Conservation (phyloP, 768 basidiomycete species). For the Pulveroboletus sp. region DNA sequence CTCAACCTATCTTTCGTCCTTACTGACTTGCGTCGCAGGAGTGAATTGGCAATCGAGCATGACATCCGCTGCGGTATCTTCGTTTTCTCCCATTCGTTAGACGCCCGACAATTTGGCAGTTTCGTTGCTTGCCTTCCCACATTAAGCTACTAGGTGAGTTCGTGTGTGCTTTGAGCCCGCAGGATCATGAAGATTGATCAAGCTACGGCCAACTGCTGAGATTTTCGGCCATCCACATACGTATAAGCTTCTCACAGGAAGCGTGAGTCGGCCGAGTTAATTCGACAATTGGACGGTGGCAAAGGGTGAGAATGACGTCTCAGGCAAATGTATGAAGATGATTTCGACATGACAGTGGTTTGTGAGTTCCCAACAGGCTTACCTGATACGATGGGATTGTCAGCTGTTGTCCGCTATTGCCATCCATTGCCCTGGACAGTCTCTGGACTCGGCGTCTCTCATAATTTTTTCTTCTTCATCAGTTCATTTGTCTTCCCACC, state of each 20-base stretch:
- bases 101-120: background rate
- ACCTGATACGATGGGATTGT: background rate
- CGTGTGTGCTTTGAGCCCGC: background rate
- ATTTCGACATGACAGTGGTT: background rate
- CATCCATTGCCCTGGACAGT: no score
- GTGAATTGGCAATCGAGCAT: background rate
- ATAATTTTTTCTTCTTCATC: no score
- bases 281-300: background rate
- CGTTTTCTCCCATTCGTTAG: background rate
- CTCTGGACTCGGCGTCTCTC: no score
- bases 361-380: background rate
- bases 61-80: background rate
- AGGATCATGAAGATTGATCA: background rate
- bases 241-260: no score
- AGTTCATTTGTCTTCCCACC: background rate
- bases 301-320: no score
- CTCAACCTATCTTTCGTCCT: background rate
- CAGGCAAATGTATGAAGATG: background rate
- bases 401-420: background rate
- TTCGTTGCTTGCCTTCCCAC: no score
- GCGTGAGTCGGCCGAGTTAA: no score
- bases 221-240: background rate
- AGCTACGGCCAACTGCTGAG: background rate
- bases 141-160: no score
- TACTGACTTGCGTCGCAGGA: background rate